Base-by-base conservation (phyloP, 768 basidiomycete species). In the Erythrobasidium yunnanense region DNA sequence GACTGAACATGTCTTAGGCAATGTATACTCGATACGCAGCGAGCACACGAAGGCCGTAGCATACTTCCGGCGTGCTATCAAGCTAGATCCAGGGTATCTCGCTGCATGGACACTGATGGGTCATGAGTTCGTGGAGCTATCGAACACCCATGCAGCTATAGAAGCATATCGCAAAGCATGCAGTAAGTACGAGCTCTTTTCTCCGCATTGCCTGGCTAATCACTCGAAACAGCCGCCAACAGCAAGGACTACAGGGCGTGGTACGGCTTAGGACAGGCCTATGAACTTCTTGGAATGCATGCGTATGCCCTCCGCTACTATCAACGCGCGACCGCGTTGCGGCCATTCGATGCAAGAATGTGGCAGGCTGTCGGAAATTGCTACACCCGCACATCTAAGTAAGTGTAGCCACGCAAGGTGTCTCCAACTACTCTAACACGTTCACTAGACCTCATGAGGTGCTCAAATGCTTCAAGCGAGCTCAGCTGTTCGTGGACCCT, bases 91-190 rank as follows among this genome's bases (percentile, higher is more conserved):
- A 62, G 91, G 87, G 1, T 97, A 91, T 77, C 81, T 97, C 49
- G 88, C 91, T 5, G 95, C 95, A 4, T 99, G 95, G 95, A 97
- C 93, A 2, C 78, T 99, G 69, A 91, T 99, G 90, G 95, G 95
- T 0, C 95, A 99, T 73, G 95, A 97, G 77, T 96, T 88, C 72
- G 87, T 99, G 47, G 95, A 99, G 78, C 85, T 95, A 85, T 97
- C 97, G 78, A 97, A 99, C 76, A 90, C 90, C 3, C 92, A 97
- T 79, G 95, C 95, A 1, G 93, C 95, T 17, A 95, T 97, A 62
- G 95, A 97, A 77, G 88, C 91, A 8, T 99, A 97, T 77, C 83
- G 95, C 60, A 83, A 91, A 74, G 95, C 95, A 56, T 85, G 97
- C 67, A 90, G 92, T 90, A 54, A 3, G 67, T 65, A 20, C 23